Conservation (phyloP, 306 rosid genomes). For the Phaseolus lunatus region DNA sequence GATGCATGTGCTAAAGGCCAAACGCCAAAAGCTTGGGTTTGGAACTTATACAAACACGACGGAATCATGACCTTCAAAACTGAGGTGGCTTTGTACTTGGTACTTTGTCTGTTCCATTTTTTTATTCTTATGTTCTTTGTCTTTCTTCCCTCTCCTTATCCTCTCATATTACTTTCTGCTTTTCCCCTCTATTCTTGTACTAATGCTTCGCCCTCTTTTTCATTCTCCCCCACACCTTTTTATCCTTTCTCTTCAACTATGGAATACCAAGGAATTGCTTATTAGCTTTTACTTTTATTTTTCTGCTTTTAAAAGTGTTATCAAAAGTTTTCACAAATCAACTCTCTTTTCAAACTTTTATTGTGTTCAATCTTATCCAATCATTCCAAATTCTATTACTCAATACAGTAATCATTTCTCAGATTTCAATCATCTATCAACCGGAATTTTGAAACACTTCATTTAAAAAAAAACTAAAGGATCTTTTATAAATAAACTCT, state of each 20-base stretch:
- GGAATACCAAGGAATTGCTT: neutral
- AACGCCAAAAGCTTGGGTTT: conserved; percentile 53
- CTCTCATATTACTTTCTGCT: neutral
- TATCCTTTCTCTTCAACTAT: conserved; percentile 33
- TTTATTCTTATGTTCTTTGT: neutral
- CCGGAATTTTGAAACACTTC: too few species aligned
- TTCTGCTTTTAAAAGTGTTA: neutral
- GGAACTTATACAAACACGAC: conserved; percentile 50
- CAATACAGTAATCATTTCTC: too few species aligned
- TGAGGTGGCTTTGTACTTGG: neutral
- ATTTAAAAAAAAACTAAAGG: too few species aligned
- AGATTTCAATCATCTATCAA: too few species aligned
- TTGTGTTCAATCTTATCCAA: too few species aligned
- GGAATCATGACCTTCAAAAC: conserved; percentile 38
- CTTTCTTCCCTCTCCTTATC: neutral
- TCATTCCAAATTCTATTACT: too few species aligned
- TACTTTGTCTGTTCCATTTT: neutral
- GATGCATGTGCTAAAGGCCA: conserved; percentile 46
- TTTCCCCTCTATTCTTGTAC: conserved; percentile 21
- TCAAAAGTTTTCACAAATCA: too few species aligned
- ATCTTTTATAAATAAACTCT: too few species aligned
- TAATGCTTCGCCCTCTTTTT: neutral
- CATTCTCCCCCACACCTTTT: neutral
- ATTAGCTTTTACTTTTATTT: neutral
- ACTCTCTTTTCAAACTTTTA: too few species aligned